phyloP scores from a whole-genome alignment of 169 alveolate species.

The Plasmodium gonderi region DNA sequence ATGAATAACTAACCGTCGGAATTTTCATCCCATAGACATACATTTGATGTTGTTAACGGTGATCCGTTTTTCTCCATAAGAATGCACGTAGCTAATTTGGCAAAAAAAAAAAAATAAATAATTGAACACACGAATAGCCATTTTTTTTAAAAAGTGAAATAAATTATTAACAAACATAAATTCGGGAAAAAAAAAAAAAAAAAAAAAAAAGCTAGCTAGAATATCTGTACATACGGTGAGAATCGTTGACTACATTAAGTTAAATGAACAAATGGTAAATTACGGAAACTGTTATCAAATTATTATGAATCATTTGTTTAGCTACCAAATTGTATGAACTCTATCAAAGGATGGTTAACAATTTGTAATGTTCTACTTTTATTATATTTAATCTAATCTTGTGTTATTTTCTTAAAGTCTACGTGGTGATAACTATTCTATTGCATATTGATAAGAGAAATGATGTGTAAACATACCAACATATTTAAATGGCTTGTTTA shows the following conservation, averaged over 20 bases:
- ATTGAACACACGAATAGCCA: slow-evolving; percentile 14
- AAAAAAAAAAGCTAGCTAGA: neutral
- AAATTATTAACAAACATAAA: too few relatives aligned
- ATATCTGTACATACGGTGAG: neutral
- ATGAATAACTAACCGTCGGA: slow-evolving; percentile 79
- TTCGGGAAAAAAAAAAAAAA: slow-evolving; percentile 16
- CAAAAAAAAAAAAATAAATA: slow-evolving; percentile 25
- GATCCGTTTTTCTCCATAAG: slow-evolving; percentile 87
- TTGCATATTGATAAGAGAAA: neutral
- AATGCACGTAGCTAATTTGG: slow-evolving; percentile 82
- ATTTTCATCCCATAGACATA: slow-evolving; percentile 86
- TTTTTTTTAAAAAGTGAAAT: too few relatives aligned
- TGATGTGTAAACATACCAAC: slow-evolving; percentile 64
- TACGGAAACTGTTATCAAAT: neutral
- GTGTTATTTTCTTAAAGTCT: neutral
- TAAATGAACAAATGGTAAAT: neutral
- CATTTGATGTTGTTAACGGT: slow-evolving; percentile 85
- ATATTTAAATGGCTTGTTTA: slow-evolving; percentile 86
- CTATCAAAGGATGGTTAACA: neutral
- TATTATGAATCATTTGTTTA: neutral
- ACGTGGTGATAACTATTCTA: neutral
- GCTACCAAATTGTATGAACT: neutral
- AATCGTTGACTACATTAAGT: neutral
- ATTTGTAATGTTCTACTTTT: neutral
- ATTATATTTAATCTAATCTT: neutral